Evolutionary conservation across 495 filamentous ascomycete species (phyloP), one percentile per base, ranked within the genome.

Genomic region (Aspergillus panamensis): DNA sequence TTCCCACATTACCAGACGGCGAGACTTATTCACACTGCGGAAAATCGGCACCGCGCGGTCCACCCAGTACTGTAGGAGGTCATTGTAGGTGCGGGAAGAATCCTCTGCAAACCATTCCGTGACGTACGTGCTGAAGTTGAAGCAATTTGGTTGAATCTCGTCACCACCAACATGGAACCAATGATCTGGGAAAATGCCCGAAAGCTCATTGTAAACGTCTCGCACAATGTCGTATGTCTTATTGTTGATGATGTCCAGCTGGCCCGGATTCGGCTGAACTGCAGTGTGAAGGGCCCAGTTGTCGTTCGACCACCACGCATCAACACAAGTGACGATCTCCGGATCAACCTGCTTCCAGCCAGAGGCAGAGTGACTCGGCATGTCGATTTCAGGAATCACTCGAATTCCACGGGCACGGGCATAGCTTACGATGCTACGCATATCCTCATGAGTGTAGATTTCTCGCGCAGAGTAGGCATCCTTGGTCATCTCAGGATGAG

Each of bases 241-340:
- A 64, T 73, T 68, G 62, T 80, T 77, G 59, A 82, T 73, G 60
- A 81, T 80, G 59, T 84, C 81, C 45, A 84, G 71, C 52, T 84
- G 81, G 31, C 81, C 81, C 0, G 81, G 81, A 55, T 77, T 79
- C 1, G 81, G 81, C 69, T 84, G 76, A 8, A 84, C 77, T 25
- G 80, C 78, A 3, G 80, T 84, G 62, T 83, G 80, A 10, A 70
- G 58, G 3, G 72, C 53, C 72, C 72, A 82, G 44, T 70, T 66
- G 51, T 83, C 80, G 53, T 83, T 82, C 17, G 76, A 79, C 81
- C 81, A 84, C 81, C 81, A 84, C 0, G 77, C 75, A 60, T 84
- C 63, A 13, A 61, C 67, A 59, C 81, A 84, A 1, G 80, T 65
- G 17, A 84, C 74, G 20, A 84, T 77, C 8, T 72, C 62, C 3